Percentiles rank a stretch among this genome's conserved stretches.
Evolutionary conservation across 2,329 filamentous ascomycete genomes (phyloP).

Genomic region (Xylaria digitata): DNA sequence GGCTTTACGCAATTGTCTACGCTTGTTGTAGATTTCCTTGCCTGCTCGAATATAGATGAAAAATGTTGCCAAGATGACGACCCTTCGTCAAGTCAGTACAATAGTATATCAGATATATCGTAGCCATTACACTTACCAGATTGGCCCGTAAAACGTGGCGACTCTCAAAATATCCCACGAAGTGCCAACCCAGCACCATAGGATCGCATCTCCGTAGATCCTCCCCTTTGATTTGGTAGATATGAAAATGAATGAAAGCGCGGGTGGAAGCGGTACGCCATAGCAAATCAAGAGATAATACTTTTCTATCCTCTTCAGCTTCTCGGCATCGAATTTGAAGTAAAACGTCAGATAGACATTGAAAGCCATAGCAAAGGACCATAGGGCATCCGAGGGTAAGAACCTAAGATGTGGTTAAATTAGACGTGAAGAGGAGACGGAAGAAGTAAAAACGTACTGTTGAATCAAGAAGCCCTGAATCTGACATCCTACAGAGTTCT

Average conservation of each 20-base stretch:
- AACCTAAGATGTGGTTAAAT: constrained; percentile 65
- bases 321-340: constrained; percentile 73
- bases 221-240: constrained; percentile 61
- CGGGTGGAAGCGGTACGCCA: constrained; percentile 76
- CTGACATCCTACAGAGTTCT: constrained; percentile 69
- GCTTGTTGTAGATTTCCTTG: constrained; percentile 73
- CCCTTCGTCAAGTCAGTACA: constrained; percentile 55
- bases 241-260: constrained; percentile 75
- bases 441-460: constrained; percentile 67
- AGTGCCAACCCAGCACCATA: constrained; percentile 83
- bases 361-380: constrained; percentile 83
- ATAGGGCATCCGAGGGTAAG: constrained; percentile 79
- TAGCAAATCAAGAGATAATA: constrained; percentile 78
- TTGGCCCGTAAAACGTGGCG: constrained; percentile 77
- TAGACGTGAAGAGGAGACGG: constrained; percentile 8
- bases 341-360: constrained; percentile 89
- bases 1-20: constrained; percentile 69
- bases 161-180: constrained; percentile 79
- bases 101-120: not conserved
- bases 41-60: constrained; percentile 76
- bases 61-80: constrained; percentile 70
- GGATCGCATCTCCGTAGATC: constrained; percentile 78
- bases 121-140: constrained; percentile 64
- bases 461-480: constrained; percentile 84
- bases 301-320: constrained; percentile 74